phyloP scores from a whole-genome alignment of 1,284 basidiomycete genomes.

The Athelia sp. region DNA sequence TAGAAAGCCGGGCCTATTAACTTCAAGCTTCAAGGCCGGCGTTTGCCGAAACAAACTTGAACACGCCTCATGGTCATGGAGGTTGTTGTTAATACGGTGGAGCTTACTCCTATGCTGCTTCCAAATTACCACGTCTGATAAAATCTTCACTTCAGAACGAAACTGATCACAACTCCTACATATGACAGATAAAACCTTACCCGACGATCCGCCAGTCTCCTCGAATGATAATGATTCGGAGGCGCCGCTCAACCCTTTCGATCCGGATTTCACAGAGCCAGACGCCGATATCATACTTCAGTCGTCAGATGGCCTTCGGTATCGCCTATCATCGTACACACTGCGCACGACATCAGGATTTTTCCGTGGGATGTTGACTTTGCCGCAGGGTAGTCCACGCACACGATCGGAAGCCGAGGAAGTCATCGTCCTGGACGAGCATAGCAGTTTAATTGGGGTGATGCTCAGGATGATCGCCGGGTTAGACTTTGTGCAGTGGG shows the following conservation, averaged over 20 bases:
- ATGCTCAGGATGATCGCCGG: background rate
- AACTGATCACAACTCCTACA: no score
- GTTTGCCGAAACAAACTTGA: no score
- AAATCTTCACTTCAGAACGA: no score
- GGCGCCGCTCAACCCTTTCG: background rate
- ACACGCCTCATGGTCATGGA: no score
- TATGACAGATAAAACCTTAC: no score
- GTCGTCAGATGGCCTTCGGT: background rate
- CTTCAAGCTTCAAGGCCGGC: no score
- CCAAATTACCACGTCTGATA: no score
- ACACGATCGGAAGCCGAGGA: background rate
- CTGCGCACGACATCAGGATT: slow-evolving; percentile 1
- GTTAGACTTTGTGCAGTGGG: background rate
- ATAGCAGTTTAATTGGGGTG: background rate
- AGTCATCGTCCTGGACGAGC: background rate
- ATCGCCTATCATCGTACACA: background rate
- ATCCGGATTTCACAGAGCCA: background rate
- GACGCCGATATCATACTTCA: background rate
- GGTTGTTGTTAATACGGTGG: no score
- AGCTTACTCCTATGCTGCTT: no score
- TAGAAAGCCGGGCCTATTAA: no score
- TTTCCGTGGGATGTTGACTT: background rate
- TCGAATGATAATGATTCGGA: no score
- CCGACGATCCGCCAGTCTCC: no score
- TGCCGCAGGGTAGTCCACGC: background rate